Percentiles rank a stretch among this genome's conserved stretches.
phyloP scores from a whole-genome alignment of 139 green algal genomes.

The Trebouxia sp. region DNA sequence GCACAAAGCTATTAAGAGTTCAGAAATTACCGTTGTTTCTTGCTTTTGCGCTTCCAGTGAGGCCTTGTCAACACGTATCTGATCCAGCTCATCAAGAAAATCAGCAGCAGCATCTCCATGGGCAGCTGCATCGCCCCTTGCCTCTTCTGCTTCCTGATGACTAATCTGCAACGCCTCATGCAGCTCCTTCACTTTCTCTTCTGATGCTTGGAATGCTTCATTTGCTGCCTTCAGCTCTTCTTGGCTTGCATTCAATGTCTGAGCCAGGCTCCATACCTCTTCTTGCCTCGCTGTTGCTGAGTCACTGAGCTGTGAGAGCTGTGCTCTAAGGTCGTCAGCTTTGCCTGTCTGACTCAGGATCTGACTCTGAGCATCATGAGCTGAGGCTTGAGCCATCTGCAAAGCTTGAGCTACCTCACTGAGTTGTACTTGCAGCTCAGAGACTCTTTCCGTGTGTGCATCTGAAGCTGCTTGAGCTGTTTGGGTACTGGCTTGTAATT shows the following conservation, averaged over 20 bases:
- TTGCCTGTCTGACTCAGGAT: not conserved
- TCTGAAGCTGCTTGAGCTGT: not conserved
- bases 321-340: not conserved
- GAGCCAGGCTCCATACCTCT: not conserved
- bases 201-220: not conserved
- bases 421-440: not conserved
- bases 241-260: not conserved
- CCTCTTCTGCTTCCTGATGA: not conserved
- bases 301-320: not conserved
- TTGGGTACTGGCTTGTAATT: not conserved
- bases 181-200: not conserved
- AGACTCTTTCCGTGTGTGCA: not conserved
- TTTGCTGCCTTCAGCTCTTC: not conserved
- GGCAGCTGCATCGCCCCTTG: not conserved
- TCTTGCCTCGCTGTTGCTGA: not conserved
- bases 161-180: not conserved
- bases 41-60: not conserved
- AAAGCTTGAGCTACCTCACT: not conserved
- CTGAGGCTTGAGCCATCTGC: not conserved
- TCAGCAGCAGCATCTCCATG: slow-evolving; percentile 16
- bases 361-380: not conserved
- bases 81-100: slow-evolving; percentile 11
- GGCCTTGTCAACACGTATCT: slow-evolving; percentile 10
- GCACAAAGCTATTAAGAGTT: no score
- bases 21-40: not conserved